Evolutionary conservation across 768 basidiomycete genomes (phyloP).

Genomic region (Psilocybe subaeruginosa): DNA sequence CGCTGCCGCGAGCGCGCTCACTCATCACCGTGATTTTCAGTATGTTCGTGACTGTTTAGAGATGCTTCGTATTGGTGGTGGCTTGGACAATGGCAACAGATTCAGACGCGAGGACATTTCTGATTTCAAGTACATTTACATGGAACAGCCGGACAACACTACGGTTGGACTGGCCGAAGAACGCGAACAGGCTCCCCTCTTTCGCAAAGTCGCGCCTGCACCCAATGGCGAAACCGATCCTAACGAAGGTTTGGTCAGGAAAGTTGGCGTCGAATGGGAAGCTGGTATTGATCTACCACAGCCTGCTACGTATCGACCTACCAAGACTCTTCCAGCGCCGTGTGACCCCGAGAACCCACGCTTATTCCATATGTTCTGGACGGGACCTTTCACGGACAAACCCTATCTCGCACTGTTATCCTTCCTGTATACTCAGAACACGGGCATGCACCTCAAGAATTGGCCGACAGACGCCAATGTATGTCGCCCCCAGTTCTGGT

Average conservation of each 20-base stretch:
- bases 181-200: conserved; percentile 20
- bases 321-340: conserved; percentile 41
- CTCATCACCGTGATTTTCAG: conserved; percentile 36
- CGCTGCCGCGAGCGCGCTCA: background rate
- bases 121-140: conserved; percentile 82
- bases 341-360: conserved; percentile 82
- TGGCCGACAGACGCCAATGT: conserved; percentile 45
- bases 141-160: conserved; percentile 48
- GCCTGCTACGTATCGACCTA: conserved; percentile 45
- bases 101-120: conserved; percentile 73
- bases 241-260: conserved; percentile 59
- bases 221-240: conserved; percentile 39
- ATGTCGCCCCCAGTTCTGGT: conserved; percentile 91
- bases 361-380: conserved; percentile 96
- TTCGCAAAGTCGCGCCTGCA: conserved; percentile 14
- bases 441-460: conserved; percentile 67
- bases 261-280: conserved; percentile 64
- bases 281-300: conserved; percentile 49
- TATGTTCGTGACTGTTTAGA: conserved; percentile 97
- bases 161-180: conserved; percentile 22
- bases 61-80: conserved; percentile 82
- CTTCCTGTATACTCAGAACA: conserved; percentile 92
- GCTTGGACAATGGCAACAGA: conserved; percentile 77
- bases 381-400: conserved; percentile 95
- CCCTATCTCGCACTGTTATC: conserved; percentile 92